A percentile compares a stretch with the other conserved stretches of the same genome.
Evolutionary conservation across 306 rosid species (phyloP).

Genomic region (Vigna radiata): DNA sequence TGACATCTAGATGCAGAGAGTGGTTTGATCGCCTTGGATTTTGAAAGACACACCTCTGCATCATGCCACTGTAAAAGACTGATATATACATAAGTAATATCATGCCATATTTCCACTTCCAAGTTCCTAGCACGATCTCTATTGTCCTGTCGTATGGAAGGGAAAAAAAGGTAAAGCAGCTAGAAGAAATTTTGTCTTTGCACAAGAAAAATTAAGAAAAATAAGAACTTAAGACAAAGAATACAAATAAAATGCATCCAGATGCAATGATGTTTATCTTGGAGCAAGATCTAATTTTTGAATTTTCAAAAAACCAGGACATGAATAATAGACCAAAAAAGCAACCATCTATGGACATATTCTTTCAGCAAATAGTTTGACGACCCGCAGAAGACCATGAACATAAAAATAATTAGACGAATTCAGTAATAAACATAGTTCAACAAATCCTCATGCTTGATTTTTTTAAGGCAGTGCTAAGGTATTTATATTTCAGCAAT

Average conservation of each 20-base stretch:
- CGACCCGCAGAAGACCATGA: neutral
- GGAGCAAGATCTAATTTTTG: neutral
- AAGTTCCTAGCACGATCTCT: constrained; percentile 60
- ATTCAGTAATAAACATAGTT: neutral
- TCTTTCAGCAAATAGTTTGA: neutral
- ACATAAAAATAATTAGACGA: neutral
- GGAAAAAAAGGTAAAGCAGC: constrained; percentile 12
- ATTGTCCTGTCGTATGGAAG: constrained; percentile 56
- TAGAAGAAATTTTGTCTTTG: constrained; percentile 23
- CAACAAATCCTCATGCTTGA: constrained; percentile 31
- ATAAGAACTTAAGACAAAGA: neutral
- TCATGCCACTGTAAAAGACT: constrained; percentile 76
- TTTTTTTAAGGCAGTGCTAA: constrained; percentile 2
- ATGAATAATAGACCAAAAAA: constrained; percentile 1
- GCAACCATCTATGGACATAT: constrained; percentile 8
- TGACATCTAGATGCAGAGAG: constrained; percentile 76
- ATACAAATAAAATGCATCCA: neutral
- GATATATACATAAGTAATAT: constrained; percentile 74
- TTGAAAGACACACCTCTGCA: constrained; percentile 68
- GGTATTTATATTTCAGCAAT: neutral
- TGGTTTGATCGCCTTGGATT: constrained; percentile 65
- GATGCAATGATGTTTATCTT: neutral
- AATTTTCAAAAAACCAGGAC: neutral
- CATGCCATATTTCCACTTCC: constrained; percentile 88
- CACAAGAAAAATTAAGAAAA: neutral